These are phyloP conservation scores for Massarina eburnea DNA, from an alignment of 2,329 filamentous ascomycete genomes.

Conservation along the genomic window DNA sequence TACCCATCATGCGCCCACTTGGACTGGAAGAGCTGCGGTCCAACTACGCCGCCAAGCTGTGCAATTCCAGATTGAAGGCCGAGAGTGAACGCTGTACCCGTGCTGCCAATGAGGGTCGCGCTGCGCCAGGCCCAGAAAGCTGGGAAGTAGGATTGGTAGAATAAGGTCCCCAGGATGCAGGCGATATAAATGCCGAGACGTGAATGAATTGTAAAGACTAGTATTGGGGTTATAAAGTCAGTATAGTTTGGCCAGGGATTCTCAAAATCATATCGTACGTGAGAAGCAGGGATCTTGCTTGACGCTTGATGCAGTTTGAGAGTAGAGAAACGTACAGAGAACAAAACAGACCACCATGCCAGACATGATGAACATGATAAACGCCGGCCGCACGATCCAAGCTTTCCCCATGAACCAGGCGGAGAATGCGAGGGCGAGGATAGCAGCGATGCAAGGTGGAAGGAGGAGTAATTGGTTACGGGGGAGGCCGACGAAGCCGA, in stretches of 20 bases:
- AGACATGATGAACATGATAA: constrained; percentile 45
- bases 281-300: too few relatives aligned
- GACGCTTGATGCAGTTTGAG: too few relatives aligned
- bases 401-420: constrained; percentile 47
- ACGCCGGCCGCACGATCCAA: constrained; percentile 45
- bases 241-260: too few relatives aligned
- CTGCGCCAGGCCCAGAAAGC: constrained; percentile 26
- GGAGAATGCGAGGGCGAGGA: constrained; percentile 43
- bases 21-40: constrained; percentile 48
- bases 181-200: constrained; percentile 46
- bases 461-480: constrained; percentile 51
- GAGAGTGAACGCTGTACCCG: constrained; percentile 50
- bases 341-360: constrained; percentile 49
- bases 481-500: constrained; percentile 47
- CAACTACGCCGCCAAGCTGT: constrained; percentile 51
- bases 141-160: constrained; percentile 45
- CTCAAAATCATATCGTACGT: too few relatives aligned
- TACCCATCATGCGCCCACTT: constrained; percentile 48
- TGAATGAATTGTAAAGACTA: constrained; percentile 42
- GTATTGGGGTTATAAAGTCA: too few relatives aligned
- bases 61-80: constrained; percentile 48
- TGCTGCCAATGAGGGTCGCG: constrained; percentile 36
- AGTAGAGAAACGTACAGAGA: too few relatives aligned
- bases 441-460: constrained; percentile 45
- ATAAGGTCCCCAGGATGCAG: constrained; percentile 48